A percentile compares a stretch with the other conserved stretches of the same genome.
Evolutionary conservation across 495 filamentous ascomycete genomes (phyloP).

Genomic region (Penicillium bovifimosum): DNA sequence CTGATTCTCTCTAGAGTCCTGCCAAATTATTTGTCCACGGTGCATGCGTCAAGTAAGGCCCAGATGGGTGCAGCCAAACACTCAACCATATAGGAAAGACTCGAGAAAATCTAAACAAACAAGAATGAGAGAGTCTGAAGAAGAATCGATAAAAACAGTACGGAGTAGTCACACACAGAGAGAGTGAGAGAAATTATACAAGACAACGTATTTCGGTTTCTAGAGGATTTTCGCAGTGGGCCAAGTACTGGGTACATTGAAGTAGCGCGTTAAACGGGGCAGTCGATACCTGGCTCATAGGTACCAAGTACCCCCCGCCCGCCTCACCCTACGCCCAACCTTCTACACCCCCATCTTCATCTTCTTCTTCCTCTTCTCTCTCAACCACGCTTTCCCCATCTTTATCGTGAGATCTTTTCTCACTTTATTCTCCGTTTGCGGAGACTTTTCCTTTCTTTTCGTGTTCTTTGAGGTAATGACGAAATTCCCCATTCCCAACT

Average conservation of each 20-base stretch:
- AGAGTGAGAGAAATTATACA: too few relatives aligned
- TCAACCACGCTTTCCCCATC: constrained; percentile 11
- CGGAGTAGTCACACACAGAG: background rate
- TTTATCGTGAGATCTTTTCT: constrained; percentile 13
- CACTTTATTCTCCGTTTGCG: constrained; percentile 8
- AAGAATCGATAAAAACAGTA: background rate
- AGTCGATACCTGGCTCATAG: background rate
- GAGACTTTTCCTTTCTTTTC: constrained; percentile 20
- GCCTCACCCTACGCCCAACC: constrained; percentile 20
- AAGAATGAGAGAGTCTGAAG: background rate
- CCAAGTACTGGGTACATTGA: constrained; percentile 14
- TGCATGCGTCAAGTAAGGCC: constrained; percentile 24
- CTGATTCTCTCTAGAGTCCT: background rate
- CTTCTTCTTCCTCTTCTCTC: constrained; percentile 12
- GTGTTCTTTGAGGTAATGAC: constrained; percentile 23
- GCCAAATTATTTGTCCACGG: constrained; percentile 6
- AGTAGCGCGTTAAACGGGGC: background rate
- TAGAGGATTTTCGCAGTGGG: constrained; percentile 12
- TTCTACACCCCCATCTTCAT: constrained; percentile 9
- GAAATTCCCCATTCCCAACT: constrained; percentile 15
- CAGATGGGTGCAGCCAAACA: constrained; percentile 10
- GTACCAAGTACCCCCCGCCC: constrained; percentile 14
- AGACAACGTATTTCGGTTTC: too few relatives aligned
- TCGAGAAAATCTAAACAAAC: constrained; percentile 27
- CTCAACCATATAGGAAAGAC: constrained; percentile 12